These are phyloP conservation scores for Epichloe glyceriae DNA, from an alignment of 2,329 filamentous ascomycete genomes.

Conservation along the genomic window DNA sequence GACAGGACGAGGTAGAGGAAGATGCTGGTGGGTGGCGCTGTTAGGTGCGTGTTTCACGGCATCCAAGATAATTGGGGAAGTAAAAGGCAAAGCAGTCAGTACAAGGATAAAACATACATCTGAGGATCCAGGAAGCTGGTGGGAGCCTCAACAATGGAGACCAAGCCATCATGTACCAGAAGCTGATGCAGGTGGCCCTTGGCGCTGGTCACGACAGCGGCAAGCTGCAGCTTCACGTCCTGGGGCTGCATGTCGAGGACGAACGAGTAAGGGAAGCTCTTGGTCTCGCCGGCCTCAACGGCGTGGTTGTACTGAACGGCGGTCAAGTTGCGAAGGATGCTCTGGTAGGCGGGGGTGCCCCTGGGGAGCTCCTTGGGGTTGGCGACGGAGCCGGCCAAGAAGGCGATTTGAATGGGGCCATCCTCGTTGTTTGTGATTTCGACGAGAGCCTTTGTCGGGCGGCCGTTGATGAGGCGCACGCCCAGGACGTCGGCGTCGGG, in stretches of 20 bases:
- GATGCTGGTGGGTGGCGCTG: slow-evolving; percentile 44
- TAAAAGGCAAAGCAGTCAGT: not conserved
- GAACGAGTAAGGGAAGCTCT: slow-evolving; percentile 72
- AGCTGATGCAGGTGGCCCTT: slow-evolving; percentile 63
- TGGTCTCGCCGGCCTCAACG: slow-evolving; percentile 63
- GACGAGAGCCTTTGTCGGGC: slow-evolving; percentile 69
- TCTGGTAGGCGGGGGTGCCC: slow-evolving; percentile 29
- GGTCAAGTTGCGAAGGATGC: slow-evolving; percentile 75
- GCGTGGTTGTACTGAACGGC: slow-evolving; percentile 58
- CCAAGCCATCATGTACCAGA: slow-evolving; percentile 66
- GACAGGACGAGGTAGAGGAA: slow-evolving; percentile 93
- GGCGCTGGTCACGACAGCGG: slow-evolving; percentile 57
- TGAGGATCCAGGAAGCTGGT: slow-evolving; percentile 90
- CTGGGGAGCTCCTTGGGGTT: slow-evolving; percentile 38
- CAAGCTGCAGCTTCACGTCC: slow-evolving; percentile 67
- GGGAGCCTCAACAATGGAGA: slow-evolving; percentile 79
- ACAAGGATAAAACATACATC: slow-evolving; percentile 50
- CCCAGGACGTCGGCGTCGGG: slow-evolving; percentile 74
- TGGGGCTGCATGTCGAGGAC: slow-evolving; percentile 85
- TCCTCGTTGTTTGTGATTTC: slow-evolving; percentile 77
- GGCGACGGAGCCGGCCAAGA: slow-evolving; percentile 65
- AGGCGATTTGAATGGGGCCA: slow-evolving; percentile 57
- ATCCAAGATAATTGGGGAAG: no score
- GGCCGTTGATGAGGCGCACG: slow-evolving; percentile 89
- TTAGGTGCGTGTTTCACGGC: not conserved